phyloP scores from a whole-genome alignment of 2,329 filamentous ascomycete genomes.

The Emmonsiellopsis sp. region DNA sequence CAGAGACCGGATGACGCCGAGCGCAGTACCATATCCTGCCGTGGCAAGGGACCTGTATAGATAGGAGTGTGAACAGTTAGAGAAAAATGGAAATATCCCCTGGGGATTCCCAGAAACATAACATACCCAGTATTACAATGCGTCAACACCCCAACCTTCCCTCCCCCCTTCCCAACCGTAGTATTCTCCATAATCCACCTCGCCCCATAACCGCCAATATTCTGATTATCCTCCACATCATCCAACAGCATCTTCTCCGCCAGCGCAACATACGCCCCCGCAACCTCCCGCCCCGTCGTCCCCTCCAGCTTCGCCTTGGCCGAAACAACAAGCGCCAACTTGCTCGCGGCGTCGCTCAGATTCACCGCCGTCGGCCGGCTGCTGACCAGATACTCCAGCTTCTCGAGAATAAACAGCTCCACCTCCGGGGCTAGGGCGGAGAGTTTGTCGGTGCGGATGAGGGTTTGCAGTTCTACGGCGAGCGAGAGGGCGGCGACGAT shows the following conservation, averaged over 20 bases:
- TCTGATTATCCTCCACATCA: constrained; percentile 78
- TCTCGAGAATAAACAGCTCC: constrained; percentile 58
- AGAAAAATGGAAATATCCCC: not conserved
- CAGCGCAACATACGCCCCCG: constrained; percentile 62
- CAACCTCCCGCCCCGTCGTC: constrained; percentile 41
- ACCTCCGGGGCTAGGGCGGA: constrained; percentile 53
- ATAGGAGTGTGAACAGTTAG: not conserved
- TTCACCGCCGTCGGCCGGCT: constrained; percentile 94
- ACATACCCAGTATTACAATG: constrained; percentile 91
- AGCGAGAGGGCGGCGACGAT: constrained; percentile 91
- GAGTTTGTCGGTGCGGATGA: constrained; percentile 27
- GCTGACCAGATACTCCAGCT: constrained; percentile 76
- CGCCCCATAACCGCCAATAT: constrained; percentile 75
- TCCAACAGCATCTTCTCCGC: constrained; percentile 81
- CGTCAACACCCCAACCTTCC: constrained; percentile 71
- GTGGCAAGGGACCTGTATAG: constrained; percentile 70
- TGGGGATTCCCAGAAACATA: constrained; percentile 5
- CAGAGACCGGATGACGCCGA: constrained; percentile 86
- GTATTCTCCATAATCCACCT: constrained; percentile 65
- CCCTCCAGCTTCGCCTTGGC: constrained; percentile 30
- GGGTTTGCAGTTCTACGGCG: constrained; percentile 66
- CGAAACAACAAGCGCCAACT: constrained; percentile 59
- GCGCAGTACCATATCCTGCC: constrained; percentile 91
- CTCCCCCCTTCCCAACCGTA: constrained; percentile 38
- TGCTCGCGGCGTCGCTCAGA: constrained; percentile 76